A percentile compares a stretch with the other conserved stretches of the same genome.
Conservation (phyloP, 306 rosid genomes). For the Acmispon strigosus region DNA sequence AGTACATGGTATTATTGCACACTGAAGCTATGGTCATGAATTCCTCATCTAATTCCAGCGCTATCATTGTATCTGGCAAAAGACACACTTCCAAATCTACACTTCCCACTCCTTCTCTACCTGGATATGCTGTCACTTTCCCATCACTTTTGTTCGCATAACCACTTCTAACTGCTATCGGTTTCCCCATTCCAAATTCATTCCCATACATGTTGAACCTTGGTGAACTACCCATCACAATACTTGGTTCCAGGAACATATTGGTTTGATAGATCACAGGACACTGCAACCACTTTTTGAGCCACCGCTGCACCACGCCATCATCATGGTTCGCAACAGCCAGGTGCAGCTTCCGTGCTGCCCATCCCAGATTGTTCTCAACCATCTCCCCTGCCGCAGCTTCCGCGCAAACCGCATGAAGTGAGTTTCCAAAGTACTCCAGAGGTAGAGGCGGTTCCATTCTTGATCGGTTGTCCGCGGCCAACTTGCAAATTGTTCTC, state of each 20-base stretch:
- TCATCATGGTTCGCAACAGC: neutral
- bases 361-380: neutral
- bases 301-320: neutral
- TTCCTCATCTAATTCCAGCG: neutral
- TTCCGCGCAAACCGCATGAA: neutral
- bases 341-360: neutral
- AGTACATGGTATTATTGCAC: too few species aligned
- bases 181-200: neutral
- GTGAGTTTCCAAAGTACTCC: neutral
- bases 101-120: neutral
- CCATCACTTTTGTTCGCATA: neutral
- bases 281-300: neutral
- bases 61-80: neutral
- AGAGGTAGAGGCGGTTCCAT: neutral
- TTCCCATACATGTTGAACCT: neutral
- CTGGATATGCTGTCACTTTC: neutral
- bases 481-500: neutral
- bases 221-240: neutral
- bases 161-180: neutral
- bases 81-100: neutral
- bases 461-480: neutral
- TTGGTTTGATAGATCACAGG: neutral
- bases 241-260: neutral
- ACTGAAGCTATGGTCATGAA: conserved; percentile 34
- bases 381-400: neutral